Evolutionary conservation across 768 basidiomycete genomes (phyloP).

Genomic region (Coprinopsis marcescibilis): DNA sequence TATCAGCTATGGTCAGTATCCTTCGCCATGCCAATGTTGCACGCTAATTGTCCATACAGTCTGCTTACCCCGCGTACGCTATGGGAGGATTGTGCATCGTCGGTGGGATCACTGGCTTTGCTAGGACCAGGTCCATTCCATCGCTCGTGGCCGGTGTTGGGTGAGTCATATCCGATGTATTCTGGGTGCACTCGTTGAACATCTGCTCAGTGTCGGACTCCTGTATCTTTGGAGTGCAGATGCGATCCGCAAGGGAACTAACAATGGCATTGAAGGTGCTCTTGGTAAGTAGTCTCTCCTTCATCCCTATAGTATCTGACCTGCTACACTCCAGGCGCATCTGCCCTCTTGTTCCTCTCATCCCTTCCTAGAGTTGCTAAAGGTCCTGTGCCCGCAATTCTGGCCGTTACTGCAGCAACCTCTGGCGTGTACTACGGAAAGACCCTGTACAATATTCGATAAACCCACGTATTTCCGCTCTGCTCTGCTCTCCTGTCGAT

Average conservation of each 20-base stretch:
- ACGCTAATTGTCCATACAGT: too few relatives aligned
- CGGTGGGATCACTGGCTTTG: constrained; percentile 72
- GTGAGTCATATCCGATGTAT: constrained; percentile 32
- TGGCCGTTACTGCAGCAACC: constrained; percentile 56
- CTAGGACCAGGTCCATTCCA: constrained; percentile 68
- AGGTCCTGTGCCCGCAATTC: constrained; percentile 63
- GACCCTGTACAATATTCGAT: constrained; percentile 33
- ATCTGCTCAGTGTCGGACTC: constrained; percentile 57
- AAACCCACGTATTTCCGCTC: background rate
- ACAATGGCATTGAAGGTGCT: constrained; percentile 74
- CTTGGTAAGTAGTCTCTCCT: constrained; percentile 44
- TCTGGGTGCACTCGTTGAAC: background rate
- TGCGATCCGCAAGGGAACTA: constrained; percentile 63
- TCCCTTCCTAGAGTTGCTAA: constrained; percentile 68
- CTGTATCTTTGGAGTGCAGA: constrained; percentile 79
- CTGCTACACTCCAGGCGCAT: constrained; percentile 50
- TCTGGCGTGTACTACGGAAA: constrained; percentile 67
- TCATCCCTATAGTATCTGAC: background rate
- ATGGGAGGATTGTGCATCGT: constrained; percentile 74
- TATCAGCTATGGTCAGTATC: too few relatives aligned
- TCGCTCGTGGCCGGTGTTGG: constrained; percentile 79
- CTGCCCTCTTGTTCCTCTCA: constrained; percentile 66
- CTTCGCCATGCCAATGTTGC: too few relatives aligned
- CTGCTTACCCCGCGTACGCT: constrained; percentile 73
- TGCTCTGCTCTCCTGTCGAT: background rate